Conservation (phyloP, 176 grass and related monocot genomes). For the Metroxylon sagu region DNA sequence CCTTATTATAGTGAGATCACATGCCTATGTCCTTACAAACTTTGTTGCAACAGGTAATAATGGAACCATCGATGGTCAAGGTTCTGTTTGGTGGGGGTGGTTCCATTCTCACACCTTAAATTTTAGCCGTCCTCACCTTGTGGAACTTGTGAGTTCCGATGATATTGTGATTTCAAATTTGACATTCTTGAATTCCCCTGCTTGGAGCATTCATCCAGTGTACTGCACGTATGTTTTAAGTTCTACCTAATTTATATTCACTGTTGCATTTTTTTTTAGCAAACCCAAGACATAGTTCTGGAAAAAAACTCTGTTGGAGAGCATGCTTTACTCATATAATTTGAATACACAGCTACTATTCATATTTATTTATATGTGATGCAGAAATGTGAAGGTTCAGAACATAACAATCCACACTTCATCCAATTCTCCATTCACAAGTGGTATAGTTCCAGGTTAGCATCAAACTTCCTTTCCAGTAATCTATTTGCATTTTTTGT, state of each 20-base stretch:
- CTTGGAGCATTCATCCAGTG: conserved; percentile 84
- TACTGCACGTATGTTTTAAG: conserved; percentile 51
- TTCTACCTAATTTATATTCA: no score
- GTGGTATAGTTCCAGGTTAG: conserved; percentile 84
- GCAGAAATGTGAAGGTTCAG: conserved; percentile 61
- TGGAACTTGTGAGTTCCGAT: conserved; percentile 59
- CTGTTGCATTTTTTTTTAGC: no score
- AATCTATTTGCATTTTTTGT: background rate
- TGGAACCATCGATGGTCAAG: conserved; percentile 78
- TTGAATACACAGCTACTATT: no score
- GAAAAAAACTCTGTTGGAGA: no score
- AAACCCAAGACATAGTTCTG: no score
- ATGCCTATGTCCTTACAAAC: background rate
- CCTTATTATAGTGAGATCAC: no score
- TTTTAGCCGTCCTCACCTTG: conserved; percentile 75
- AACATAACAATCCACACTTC: conserved; percentile 61
- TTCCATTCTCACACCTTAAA: conserved; percentile 46
- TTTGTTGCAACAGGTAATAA: conserved; percentile 37
- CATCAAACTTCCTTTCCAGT: conserved; percentile 1
- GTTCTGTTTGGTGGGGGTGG: conserved; percentile 83
- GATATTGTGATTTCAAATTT: conserved; percentile 77
- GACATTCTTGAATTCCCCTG: conserved; percentile 72
- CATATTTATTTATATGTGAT: background rate
- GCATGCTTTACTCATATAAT: no score
- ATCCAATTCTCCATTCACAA: conserved; percentile 52